A percentile compares a stretch with the other conserved stretches of the same genome.
Conservation (phyloP, 495 filamentous ascomycete genomes). For the Tuber melanosporum region DNA sequence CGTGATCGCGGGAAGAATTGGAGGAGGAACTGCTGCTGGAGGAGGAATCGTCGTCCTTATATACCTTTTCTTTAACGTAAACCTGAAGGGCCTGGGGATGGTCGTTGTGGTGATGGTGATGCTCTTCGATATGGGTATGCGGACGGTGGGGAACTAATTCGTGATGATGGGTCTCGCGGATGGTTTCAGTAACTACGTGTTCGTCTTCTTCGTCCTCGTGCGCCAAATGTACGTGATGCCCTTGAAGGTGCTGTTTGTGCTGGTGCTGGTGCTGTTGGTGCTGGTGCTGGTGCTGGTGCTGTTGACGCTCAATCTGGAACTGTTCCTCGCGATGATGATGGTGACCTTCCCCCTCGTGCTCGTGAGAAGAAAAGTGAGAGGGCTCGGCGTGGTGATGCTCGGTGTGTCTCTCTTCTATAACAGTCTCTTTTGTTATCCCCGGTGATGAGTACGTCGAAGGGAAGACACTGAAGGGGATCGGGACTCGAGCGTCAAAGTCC, state of each 20-base stretch:
- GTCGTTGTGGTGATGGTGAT: constrained; percentile 35
- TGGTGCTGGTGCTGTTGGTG: constrained; percentile 53
- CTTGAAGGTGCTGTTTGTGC: constrained; percentile 42
- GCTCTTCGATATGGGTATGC: constrained; percentile 37
- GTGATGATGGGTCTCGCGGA: constrained; percentile 28
- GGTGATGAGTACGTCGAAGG: constrained; percentile 88
- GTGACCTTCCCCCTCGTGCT: constrained; percentile 87
- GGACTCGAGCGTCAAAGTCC: constrained; percentile 99
- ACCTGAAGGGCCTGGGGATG: constrained; percentile 32
- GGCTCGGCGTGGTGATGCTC: constrained; percentile 51
- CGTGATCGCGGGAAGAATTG: constrained; percentile 29
- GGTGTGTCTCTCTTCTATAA: constrained; percentile 86
- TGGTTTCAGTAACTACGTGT: constrained; percentile 32
- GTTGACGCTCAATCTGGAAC: constrained; percentile 60
- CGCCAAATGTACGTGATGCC: constrained; percentile 52
- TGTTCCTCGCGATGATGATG: constrained; percentile 60
- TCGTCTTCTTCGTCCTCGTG: constrained; percentile 27
- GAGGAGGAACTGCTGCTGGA: constrained; percentile 32
- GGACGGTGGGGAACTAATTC: constrained; percentile 41
- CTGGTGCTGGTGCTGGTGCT: constrained; percentile 53
- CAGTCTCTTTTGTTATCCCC: constrained; percentile 61
- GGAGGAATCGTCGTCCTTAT: constrained; percentile 30
- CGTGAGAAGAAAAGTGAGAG: constrained; percentile 37
- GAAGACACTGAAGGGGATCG: constrained; percentile 99
- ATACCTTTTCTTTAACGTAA: constrained; percentile 28